Evolutionary conservation across 2,329 filamentous ascomycete species (phyloP).

Genomic region (Colletotrichum coccodes): DNA sequence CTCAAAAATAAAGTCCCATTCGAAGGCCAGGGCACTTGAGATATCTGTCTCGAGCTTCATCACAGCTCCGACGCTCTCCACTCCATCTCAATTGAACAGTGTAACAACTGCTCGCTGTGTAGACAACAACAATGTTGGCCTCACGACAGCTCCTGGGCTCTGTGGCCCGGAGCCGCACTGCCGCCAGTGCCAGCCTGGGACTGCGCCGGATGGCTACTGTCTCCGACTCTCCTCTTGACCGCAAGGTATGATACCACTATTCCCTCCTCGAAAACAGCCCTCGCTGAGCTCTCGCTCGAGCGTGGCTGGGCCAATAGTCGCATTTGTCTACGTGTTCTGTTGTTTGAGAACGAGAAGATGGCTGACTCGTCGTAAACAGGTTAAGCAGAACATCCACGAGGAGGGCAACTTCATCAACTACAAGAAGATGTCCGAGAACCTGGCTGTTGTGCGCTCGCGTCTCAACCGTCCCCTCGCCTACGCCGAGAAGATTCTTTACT

Average conservation of each 20-base stretch:
- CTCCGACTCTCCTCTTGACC: conserved; percentile 85
- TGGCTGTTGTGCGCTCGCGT: conserved; percentile 86
- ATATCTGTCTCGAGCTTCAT: conserved; percentile 21
- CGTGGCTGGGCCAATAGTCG: background rate
- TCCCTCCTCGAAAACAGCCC: background rate
- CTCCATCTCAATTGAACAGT: conserved; percentile 43
- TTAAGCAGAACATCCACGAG: conserved; percentile 98
- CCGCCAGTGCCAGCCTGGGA: conserved; percentile 66
- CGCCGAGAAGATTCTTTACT: conserved; percentile 99
- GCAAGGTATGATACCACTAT: conserved; percentile 73
- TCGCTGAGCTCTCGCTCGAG: too few species aligned
- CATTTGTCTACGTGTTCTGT: background rate
- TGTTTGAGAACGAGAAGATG: background rate
- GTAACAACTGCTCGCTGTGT: conserved; percentile 31
- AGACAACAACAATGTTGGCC: conserved; percentile 71
- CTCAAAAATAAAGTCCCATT: conserved; percentile 18
- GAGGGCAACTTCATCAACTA: conserved; percentile 99
- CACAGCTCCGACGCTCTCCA: conserved; percentile 30
- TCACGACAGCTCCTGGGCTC: conserved; percentile 76
- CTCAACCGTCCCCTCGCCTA: conserved; percentile 94
- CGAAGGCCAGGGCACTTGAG: conserved; percentile 28
- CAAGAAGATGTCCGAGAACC: conserved; percentile 99
- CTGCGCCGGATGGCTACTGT: conserved; percentile 85
- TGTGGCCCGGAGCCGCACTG: conserved; percentile 69
- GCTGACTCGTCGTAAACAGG: conserved; percentile 48